Base-by-base conservation (phyloP, 2,329 filamentous ascomycete genomes). In the Ramularia collo-cygni region DNA sequence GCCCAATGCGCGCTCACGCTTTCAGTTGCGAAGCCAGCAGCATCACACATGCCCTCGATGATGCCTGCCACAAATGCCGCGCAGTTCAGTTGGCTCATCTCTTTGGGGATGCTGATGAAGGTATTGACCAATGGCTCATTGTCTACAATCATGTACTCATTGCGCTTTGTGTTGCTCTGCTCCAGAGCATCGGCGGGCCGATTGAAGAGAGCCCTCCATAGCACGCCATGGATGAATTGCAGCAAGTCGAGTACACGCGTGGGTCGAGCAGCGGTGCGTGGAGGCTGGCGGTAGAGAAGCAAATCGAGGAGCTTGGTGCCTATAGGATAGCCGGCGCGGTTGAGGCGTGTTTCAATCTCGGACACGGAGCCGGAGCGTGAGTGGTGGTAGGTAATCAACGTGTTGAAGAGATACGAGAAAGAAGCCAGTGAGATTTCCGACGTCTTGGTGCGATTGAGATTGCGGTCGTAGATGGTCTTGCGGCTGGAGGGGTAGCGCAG, bases 81-180 rank as follows among this genome's bases (percentile, higher is more conserved):
- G 65, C 90, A 95, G 64, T 95, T 96, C 58, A 98, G 74, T 75
- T 92, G 85, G 65, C 77, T 88, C 85, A 98, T 94, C 67, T 98
- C 92, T 58, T 83, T 83, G 12, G 92, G 92, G 38, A 96, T 83
- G 55, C 81, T 87, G 59, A 98, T 84, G 68, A 92, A 96, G 47
- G 83, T 82, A 65, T 95, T 96, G 28, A 96, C 90, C 36, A 96
- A 74, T 15, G 92, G 92, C 62, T 96, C 92, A 66, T 98, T 96
- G 68, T 98, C 92, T 56, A 89, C 86, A 56, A 98, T 92, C 90
- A 98, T 96, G 72, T 96, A 98, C 70, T 96, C 90, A 54, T 92
- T 87, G 7, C 86, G 82, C 37, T 88, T 90, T 38, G 81, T 77
- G 7, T 85, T 81, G 43, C 81, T 86, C 67, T 92, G 89, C 68